These are phyloP conservation scores for Auriscalpium vulgare DNA, from an alignment of 768 basidiomycete genomes.

Conservation along the genomic window DNA sequence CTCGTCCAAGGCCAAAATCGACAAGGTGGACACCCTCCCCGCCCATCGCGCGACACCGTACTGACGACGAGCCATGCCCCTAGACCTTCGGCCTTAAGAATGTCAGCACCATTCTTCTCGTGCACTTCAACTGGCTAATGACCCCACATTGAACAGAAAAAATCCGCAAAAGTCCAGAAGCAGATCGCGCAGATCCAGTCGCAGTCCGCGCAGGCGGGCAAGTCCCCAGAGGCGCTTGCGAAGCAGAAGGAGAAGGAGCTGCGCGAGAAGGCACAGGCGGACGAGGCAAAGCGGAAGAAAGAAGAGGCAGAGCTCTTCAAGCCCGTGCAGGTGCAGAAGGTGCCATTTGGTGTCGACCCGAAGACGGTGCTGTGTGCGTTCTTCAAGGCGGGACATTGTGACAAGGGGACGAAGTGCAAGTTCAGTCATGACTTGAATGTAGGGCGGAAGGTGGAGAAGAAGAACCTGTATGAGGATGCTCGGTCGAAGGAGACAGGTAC, in stretches of 20 bases:
- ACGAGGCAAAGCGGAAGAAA: slow-evolving; percentile 77
- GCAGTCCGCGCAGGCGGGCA: slow-evolving; percentile 66
- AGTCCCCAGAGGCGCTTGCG: slow-evolving; percentile 69
- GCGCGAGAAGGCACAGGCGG: slow-evolving; percentile 63
- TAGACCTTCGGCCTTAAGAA: slow-evolving; percentile 90
- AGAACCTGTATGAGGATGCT: slow-evolving; percentile 84
- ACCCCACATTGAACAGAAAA: slow-evolving; percentile 65
- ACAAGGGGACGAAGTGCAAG: slow-evolving; percentile 94
- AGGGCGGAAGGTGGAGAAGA: slow-evolving; percentile 90
- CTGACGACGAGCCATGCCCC: slow-evolving; percentile 12
- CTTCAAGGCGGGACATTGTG: slow-evolving; percentile 88
- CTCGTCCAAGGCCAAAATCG: slow-evolving; percentile 68
- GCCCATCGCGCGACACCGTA: slow-evolving; percentile 16
- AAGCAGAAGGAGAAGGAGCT: slow-evolving; percentile 83
- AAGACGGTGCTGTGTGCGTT: slow-evolving; percentile 90
- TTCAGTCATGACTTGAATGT: slow-evolving; percentile 92
- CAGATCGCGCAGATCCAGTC: slow-evolving; percentile 75
- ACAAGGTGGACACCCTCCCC: slow-evolving; percentile 50
- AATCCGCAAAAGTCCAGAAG: slow-evolving; percentile 87
- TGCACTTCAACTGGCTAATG: neutral
- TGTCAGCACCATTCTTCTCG: slow-evolving; percentile 33
- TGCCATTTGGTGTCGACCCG: slow-evolving; percentile 94
- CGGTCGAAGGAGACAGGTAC: slow-evolving; percentile 71
- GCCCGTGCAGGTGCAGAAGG: slow-evolving; percentile 73
- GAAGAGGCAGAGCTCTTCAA: slow-evolving; percentile 81